These are phyloP conservation scores for Penicillium fimorum DNA, from an alignment of 495 filamentous ascomycete genomes.

Conservation along the genomic window DNA sequence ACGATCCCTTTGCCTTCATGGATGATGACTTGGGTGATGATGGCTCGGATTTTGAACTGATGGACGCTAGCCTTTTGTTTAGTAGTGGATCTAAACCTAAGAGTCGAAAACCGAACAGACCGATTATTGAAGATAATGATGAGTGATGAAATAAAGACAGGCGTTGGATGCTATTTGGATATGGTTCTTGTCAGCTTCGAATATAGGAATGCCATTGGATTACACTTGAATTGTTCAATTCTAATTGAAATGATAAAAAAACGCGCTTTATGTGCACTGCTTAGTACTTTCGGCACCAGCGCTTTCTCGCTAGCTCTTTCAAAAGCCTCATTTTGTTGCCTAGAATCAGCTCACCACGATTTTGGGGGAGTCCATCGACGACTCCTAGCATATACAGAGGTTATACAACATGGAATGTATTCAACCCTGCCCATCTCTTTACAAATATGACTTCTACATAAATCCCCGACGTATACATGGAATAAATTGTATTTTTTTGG, in stretches of 20 bases:
- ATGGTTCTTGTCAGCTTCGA: neutral
- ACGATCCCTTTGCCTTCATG: neutral
- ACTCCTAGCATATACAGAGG: too few relatives aligned
- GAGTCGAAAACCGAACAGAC: neutral
- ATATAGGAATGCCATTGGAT: neutral
- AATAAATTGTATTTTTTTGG: slow-evolving; percentile 3
- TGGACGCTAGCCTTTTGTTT: slow-evolving; percentile 16
- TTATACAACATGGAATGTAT: neutral
- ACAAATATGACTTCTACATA: too few relatives aligned
- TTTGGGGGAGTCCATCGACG: too few relatives aligned
- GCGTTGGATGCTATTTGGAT: slow-evolving; percentile 3
- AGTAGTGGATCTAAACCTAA: slow-evolving; percentile 11
- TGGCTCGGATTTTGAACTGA: slow-evolving; percentile 16
- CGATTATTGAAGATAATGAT: slow-evolving; percentile 16
- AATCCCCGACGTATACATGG: too few relatives aligned
- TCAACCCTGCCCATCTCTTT: neutral
- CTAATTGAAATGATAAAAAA: too few relatives aligned
- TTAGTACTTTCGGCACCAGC: too few relatives aligned
- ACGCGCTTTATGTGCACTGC: too few relatives aligned
- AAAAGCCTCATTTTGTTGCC: too few relatives aligned
- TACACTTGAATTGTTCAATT: neutral
- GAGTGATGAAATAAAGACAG: slow-evolving; percentile 15
- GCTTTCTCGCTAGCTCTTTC: too few relatives aligned
- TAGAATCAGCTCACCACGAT: too few relatives aligned
- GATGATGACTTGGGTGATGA: slow-evolving; percentile 19